These are phyloP conservation scores for Pleurotus salmoneostramineus DNA, from an alignment of 768 basidiomycete genomes.

Conservation along the genomic window DNA sequence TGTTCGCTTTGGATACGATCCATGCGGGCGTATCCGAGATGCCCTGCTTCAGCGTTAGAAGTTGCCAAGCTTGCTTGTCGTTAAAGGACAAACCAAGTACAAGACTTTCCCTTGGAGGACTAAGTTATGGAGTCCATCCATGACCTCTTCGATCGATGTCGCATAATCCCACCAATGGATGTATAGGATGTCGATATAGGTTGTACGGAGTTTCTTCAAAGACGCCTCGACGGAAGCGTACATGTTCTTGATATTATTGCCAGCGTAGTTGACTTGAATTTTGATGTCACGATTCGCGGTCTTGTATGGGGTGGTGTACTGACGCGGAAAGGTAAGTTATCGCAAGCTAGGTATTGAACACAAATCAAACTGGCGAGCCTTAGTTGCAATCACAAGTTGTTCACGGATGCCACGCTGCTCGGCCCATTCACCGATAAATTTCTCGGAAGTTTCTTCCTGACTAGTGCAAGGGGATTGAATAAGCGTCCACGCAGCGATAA, in stretches of 20 bases:
- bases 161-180: slow-evolving; percentile 50
- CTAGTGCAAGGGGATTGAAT: slow-evolving; percentile 15
- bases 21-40: slow-evolving; percentile 43
- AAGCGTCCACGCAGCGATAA: not conserved
- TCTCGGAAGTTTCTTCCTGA: slow-evolving; percentile 55
- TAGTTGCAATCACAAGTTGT: slow-evolving; percentile 43
- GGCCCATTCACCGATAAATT: slow-evolving; percentile 51
- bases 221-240: slow-evolving; percentile 35
- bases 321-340: not conserved
- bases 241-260: slow-evolving; percentile 45
- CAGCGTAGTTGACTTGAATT: slow-evolving; percentile 36
- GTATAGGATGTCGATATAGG: slow-evolving; percentile 48
- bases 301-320: slow-evolving; percentile 29
- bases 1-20: slow-evolving; percentile 44
- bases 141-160: slow-evolving; percentile 41
- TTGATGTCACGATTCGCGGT: slow-evolving; percentile 16
- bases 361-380: slow-evolving; percentile 22
- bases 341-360: not conserved
- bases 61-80: not conserved
- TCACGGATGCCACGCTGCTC: slow-evolving; percentile 40
- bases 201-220: slow-evolving; percentile 31
- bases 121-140: slow-evolving; percentile 39
- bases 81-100: slow-evolving; percentile 26
- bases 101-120: slow-evolving; percentile 40
- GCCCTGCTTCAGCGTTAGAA: slow-evolving; percentile 21